phyloP scores from a whole-genome alignment of 2,329 filamentous ascomycete species.

The Sporothrix inflata region DNA sequence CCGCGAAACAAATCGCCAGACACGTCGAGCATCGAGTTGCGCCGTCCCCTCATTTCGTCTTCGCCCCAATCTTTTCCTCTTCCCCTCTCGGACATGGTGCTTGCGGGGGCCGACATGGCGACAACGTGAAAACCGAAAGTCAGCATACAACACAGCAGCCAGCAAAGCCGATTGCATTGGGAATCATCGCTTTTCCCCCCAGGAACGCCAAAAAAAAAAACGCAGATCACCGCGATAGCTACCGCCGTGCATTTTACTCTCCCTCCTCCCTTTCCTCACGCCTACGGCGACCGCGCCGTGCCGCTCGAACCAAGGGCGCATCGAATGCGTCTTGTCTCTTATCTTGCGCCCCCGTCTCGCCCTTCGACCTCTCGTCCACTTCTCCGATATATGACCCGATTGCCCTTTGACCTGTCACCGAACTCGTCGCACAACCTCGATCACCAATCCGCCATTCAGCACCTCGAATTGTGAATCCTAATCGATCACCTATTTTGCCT shows the following conservation, averaged over 20 bases:
- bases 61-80: background rate
- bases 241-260: background rate
- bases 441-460: background rate
- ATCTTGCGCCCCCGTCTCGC: background rate
- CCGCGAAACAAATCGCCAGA: background rate
- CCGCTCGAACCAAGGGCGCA: slow-evolving; percentile 6
- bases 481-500: background rate
- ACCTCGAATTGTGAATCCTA: background rate
- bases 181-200: background rate
- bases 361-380: background rate
- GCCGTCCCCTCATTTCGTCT: background rate
- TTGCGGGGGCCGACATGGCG: background rate
- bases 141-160: background rate
- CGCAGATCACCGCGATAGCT: slow-evolving; percentile 3
- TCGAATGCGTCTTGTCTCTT: background rate
- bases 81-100: background rate
- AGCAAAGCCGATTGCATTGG: background rate
- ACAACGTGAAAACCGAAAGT: background rate
- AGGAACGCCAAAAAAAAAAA: background rate
- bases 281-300: slow-evolving; percentile 2
- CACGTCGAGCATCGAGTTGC: background rate
- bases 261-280: background rate
- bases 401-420: background rate
- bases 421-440: background rate
- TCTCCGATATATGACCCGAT: background rate